Evolutionary conservation across 2,329 filamentous ascomycete species (phyloP), one percentile per base, ranked within the genome.

Genomic region (Orbilia ellipsospora): DNA sequence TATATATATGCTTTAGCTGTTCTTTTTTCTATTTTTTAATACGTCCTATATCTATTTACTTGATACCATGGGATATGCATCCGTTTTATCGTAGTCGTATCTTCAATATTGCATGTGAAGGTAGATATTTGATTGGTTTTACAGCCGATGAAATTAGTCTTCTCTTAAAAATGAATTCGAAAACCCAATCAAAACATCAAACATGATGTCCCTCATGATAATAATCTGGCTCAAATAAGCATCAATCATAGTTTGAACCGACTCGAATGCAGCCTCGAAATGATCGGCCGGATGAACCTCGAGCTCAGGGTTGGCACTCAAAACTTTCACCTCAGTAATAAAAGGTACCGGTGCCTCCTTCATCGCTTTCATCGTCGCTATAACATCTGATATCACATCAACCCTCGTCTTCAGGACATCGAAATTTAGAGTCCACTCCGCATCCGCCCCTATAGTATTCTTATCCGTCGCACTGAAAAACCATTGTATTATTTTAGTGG

Each of bases 161-260:
- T 60, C 56, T 23, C n/a, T 26, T n/a, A 26, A 1, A 10, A 60
- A 45, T 10, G 16, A 1, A 13, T 42, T 15, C 23, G 26, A 13
- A 48, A 45, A 60, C 4, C 2, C 16, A 26, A 16, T 31, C 28
- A 15, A 10, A 26, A 40, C 8, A 23, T 20, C 16, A 4, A n/a
- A 13, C 50, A 31, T 68, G 23, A 2, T 26, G n/a, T 31, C 51
- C 18, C 12, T 56, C 65, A 69, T 48, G 7, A 40, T 16, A 1
- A 4, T 12, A 12, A 62, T 26, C 12, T 42, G 45, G 10, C 18
- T 8, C 16, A 61, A 26, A 56, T 69, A 69, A 13, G 56, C 23
- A 12, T 51, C 56, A n/a, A 62, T n/a, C 56, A 69, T 62, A n/a
- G 2, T 20, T 13, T 61, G 48, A 5, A 69, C 48, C 4, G 61